Evolutionary conservation across 768 basidiomycete genomes (phyloP).

Genomic region (Arthromyces matolae): DNA sequence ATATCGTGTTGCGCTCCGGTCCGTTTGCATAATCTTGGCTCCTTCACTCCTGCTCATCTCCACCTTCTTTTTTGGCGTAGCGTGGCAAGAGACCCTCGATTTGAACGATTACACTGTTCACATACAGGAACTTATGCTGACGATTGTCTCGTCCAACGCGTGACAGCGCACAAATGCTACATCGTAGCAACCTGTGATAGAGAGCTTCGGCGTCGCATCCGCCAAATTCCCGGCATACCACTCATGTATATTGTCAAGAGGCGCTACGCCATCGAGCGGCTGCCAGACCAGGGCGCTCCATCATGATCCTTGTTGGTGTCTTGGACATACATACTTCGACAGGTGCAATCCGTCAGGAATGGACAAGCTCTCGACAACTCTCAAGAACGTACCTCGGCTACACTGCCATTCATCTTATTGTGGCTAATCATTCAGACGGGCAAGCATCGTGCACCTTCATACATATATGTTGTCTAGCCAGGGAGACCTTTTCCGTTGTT

Average conservation of each 20-base stretch:
- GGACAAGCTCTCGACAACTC: background rate
- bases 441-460: background rate
- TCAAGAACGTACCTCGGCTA: background rate
- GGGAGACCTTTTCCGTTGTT: background rate
- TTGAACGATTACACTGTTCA: constrained; percentile 89
- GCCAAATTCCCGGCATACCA: constrained; percentile 90
- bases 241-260: constrained; percentile 96
- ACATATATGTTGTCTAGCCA: background rate
- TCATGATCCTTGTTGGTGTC: constrained; percentile 26
- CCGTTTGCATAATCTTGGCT: constrained; percentile 22
- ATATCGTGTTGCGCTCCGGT: constrained; percentile 93
- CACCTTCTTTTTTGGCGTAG: constrained; percentile 40
- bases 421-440: too few species aligned
- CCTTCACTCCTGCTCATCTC: background rate
- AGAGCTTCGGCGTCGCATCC: constrained; percentile 86
- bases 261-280: constrained; percentile 89
- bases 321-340: background rate
- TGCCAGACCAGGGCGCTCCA: constrained; percentile 94
- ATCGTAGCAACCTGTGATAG: constrained; percentile 98
- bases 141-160: constrained; percentile 95
- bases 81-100: constrained; percentile 94
- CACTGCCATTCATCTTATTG: too few species aligned
- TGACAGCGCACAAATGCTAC: constrained; percentile 92
- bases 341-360: background rate
- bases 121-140: constrained; percentile 98